Evolutionary conservation across 2,329 filamentous ascomycete genomes (phyloP), one percentile per base, ranked within the genome.

Genomic region (Nothophoma quercina): DNA sequence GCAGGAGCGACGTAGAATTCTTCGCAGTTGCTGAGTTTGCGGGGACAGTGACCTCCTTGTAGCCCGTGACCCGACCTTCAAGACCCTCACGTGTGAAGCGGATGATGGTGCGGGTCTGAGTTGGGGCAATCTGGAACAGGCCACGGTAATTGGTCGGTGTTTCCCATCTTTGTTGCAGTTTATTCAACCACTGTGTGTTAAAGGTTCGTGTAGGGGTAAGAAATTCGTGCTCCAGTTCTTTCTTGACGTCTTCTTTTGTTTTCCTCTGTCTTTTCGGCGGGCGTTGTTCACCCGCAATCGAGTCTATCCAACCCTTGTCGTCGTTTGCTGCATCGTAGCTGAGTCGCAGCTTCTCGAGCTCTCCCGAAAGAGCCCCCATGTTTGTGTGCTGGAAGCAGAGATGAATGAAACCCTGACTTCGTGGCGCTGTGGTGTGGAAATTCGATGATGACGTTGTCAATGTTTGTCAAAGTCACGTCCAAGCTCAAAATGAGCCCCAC

Each of bases 101-200:
- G 22, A 91, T 96, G 62, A 97, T 88, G n/a, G 93, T 98, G 51
- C 95, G 86, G 13, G 92, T 93, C 76, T 98, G 95, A 0, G 93
- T 96, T 3, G 92, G 90, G 1, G 92, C 91, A 47, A 98, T 83
- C 58, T 88, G 85, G 75, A 96, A 96, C 15, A 98, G 83, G 50
- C 91, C 87, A n/a, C 86, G 84, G 70, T 93, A 89, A 66, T 96
- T 88, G 29, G 87, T 84, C 4, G 90, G 85, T 50, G 86, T 83
- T 58, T 96, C 90, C 95, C 93, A 99, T 71, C 87, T 80, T 81
- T 93, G 91, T 76, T 99, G 95, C 34, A 98, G 77, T 48, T 85
- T 84, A 73, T 96, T 92, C 53, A 99, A 83, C 92, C 95, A 98
- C 68, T 89, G 87, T 4, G 85, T 79, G 26, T 88, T 91, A 77